A percentile compares a stretch with the other conserved stretches of the same genome.
phyloP scores from a whole-genome alignment of 352 stramenopile genomes.

The Phytophthora pseudosyringae region DNA sequence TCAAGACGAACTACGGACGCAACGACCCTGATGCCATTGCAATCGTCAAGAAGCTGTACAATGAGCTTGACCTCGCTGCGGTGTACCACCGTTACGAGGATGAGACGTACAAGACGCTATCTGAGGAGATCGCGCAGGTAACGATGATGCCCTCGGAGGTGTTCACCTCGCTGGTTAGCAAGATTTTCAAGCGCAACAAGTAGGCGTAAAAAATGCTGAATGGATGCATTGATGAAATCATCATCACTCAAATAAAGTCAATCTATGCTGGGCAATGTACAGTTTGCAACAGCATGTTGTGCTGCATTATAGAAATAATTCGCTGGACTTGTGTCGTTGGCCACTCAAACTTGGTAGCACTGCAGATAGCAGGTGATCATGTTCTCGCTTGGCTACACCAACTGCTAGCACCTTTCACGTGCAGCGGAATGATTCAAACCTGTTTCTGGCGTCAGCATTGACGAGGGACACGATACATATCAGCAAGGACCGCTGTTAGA shows the following conservation, averaged over 20 bases:
- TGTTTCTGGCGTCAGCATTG: too few species aligned
- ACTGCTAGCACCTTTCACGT: too few species aligned
- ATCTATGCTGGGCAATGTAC: too few species aligned
- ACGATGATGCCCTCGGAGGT: slow-evolving; percentile 90
- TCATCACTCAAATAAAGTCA: neutral
- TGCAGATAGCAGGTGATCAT: too few species aligned
- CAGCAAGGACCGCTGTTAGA: too few species aligned
- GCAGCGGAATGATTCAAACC: too few species aligned
- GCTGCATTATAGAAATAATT: too few species aligned
- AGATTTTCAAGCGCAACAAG: slow-evolving; percentile 98
- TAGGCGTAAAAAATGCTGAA: slow-evolving; percentile 46
- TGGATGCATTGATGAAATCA: neutral
- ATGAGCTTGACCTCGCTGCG: slow-evolving; percentile 87
- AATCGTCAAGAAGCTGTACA: slow-evolving; percentile 96
- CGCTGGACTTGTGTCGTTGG: too few species aligned
- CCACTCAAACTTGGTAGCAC: too few species aligned
- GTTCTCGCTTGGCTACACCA: too few species aligned
- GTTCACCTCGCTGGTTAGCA: slow-evolving; percentile 94
- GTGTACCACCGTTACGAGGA: slow-evolving; percentile 96
- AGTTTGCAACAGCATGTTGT: too few species aligned
- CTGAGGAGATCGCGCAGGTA: slow-evolving; percentile 79
- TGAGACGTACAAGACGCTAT: slow-evolving; percentile 88
- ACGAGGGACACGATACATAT: too few species aligned
- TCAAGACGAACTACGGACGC: slow-evolving; percentile 95
- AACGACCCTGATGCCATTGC: slow-evolving; percentile 78